phyloP scores from a whole-genome alignment of 1,284 basidiomycete species.

The Schizopora paradoxa region DNA sequence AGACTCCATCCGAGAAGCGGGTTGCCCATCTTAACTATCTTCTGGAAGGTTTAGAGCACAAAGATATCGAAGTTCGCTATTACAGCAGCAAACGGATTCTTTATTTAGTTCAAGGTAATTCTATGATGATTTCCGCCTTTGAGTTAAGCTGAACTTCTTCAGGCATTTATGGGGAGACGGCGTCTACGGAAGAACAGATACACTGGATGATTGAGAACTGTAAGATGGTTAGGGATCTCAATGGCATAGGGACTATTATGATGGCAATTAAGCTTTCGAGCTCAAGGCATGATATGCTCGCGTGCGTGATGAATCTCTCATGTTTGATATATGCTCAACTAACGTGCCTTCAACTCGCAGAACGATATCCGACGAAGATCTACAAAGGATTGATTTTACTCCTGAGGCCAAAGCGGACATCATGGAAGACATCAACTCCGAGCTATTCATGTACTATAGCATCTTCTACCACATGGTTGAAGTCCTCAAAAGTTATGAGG shows the following conservation, averaged over 20 bases:
- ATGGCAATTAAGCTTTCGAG: conserved; percentile 88
- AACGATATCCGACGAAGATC: conserved; percentile 68
- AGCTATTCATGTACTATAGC: conserved; percentile 86
- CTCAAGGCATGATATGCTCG: conserved; percentile 81
- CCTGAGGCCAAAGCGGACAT: conserved; percentile 68
- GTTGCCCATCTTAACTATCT: conserved; percentile 73
- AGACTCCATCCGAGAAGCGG: conserved; percentile 53
- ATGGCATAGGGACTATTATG: conserved; percentile 81
- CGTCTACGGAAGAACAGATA: conserved; percentile 88
- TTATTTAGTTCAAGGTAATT: conserved; percentile 85
- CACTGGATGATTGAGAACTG: conserved; percentile 96
- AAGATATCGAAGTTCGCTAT: conserved; percentile 78
- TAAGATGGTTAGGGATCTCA: conserved; percentile 77
- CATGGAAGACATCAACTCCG: conserved; percentile 83
- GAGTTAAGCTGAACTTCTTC: conserved; percentile 23
- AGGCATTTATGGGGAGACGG: conserved; percentile 92
- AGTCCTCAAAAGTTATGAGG: conserved; percentile 85
- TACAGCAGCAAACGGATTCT: conserved; percentile 82
- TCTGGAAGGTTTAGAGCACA: conserved; percentile 81
- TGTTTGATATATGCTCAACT: background rate
- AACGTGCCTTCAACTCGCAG: conserved; percentile 45
- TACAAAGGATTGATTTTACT: conserved; percentile 62
- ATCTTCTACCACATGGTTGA: conserved; percentile 94
- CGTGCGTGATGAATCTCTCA: conserved; percentile 39
- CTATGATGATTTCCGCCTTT: conserved; percentile 9